Base-by-base conservation (phyloP, 257 asterid species). In the Nicotiana noctiflora region DNA sequence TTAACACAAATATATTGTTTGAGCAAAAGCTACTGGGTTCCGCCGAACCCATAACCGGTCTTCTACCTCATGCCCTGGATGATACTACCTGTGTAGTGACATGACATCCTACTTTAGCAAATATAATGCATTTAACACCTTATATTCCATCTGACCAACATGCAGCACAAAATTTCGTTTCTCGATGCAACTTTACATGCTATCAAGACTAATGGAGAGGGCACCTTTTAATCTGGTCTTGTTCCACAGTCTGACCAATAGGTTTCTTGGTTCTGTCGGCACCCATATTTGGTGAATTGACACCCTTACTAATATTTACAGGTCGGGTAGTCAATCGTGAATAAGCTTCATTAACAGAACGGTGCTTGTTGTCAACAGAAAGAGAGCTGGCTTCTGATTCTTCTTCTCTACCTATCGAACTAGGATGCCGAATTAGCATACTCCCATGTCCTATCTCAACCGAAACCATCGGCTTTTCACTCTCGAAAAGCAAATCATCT, bases 361-460 rank as follows among this genome's bases (percentile, higher is more conserved):
- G 88, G 66, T 79, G 92, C 89, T 95, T 93, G 83, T 93, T 89
- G 76, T 95, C 99, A 86, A 93, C 84, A 1, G 98, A 93, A 83
- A 93, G 91, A 75, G 98, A 95, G 90, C 98, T 95, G 68, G 97
- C 98, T 90, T 93, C 99, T 21, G 99, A 93, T 89, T 93, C 98
- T 84, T 93, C 98, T 84, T 95, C 99, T 79, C 95, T 89, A 83
- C 90, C 88, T 62, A 89, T 86, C 37, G 93, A 82, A 83, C 75
- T 89, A 6, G 98, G 99, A 88, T 95, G 98, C 83, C 94, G 85
- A 84, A 95, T 93, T 67, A 95, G 99, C 19, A 95, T 93, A 91
- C 98, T 95, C 61, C 99, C 99, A 84, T 95, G 99, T 66, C 99
- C 99, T 85, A 95, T 85, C 91, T 95, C 99, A 75, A 95, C 97